A percentile compares a stretch with the other conserved stretches of the same genome.
These are phyloP conservation scores for Lotus japonicus DNA, from an alignment of 306 rosid genomes.

Conservation along the genomic window DNA sequence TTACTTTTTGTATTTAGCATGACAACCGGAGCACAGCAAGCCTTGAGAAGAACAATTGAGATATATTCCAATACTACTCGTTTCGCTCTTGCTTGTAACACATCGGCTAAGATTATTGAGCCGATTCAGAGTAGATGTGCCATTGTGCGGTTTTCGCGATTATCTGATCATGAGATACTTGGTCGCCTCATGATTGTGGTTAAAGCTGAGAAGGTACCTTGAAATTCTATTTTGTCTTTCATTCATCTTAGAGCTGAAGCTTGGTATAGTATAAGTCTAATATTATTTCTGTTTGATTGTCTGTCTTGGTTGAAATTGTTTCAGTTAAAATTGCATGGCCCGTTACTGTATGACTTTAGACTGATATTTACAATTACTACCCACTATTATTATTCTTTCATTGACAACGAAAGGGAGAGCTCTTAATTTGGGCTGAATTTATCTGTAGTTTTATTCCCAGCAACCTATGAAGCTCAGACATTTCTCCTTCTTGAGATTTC, in stretches of 20 bases:
- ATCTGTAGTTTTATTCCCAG: neutral
- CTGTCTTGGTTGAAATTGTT: neutral
- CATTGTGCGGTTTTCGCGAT: conserved; percentile 76
- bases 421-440: neutral
- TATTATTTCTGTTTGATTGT: neutral
- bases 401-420: neutral
- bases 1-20: conserved; percentile 38
- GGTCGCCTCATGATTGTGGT: conserved; percentile 84
- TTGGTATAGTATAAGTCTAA: neutral
- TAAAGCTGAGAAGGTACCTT: conserved; percentile 77
- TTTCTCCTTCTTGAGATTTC: too few relatives aligned
- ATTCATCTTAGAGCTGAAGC: neutral
- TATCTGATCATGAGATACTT: conserved; percentile 87
- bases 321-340: conserved; percentile 12
- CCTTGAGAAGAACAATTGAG: conserved; percentile 93
- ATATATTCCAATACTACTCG: conserved; percentile 92
- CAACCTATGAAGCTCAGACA: too few relatives aligned
- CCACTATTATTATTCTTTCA: neutral
- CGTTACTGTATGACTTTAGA: neutral
- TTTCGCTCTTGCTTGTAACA: conserved; percentile 93
- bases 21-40: conserved; percentile 99
- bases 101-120: conserved; percentile 85
- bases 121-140: conserved; percentile 99
- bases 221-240: neutral
- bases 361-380: neutral